Conservation (phyloP, 2,329 filamentous ascomycete genomes). For the Aspergillus nomiae region DNA sequence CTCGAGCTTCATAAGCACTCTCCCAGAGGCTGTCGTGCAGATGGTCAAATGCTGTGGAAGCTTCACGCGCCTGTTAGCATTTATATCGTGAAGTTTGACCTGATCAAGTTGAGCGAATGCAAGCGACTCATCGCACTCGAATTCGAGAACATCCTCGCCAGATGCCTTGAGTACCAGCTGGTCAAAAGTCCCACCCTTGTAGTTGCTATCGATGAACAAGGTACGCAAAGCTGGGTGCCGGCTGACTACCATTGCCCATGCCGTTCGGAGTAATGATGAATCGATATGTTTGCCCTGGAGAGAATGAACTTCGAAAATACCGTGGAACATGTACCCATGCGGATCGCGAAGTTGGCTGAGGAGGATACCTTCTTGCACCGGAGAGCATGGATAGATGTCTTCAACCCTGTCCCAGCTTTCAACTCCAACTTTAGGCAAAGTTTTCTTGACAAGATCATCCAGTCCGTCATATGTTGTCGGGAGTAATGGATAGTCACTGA, state of each 20-base stretch:
- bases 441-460: slow-evolving; percentile 35
- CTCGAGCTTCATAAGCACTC: slow-evolving; percentile 38
- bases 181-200: slow-evolving; percentile 38
- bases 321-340: slow-evolving; percentile 39
- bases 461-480: slow-evolving; percentile 45
- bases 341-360: slow-evolving; percentile 41
- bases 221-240: slow-evolving; percentile 39
- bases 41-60: slow-evolving; percentile 39
- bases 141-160: slow-evolving; percentile 26
- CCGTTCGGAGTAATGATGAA: slow-evolving; percentile 28
- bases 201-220: slow-evolving; percentile 37
- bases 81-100: slow-evolving; percentile 30
- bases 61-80: slow-evolving; percentile 26
- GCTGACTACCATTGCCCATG: slow-evolving; percentile 36
- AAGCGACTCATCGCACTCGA: slow-evolving; percentile 33
- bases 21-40: slow-evolving; percentile 32
- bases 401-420: slow-evolving; percentile 30
- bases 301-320: slow-evolving; percentile 36
- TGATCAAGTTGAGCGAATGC: slow-evolving; percentile 29
- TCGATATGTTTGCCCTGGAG: slow-evolving; percentile 24
- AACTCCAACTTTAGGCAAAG: slow-evolving; percentile 40
- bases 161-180: slow-evolving; percentile 38
- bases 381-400: slow-evolving; percentile 40
- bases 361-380: slow-evolving; percentile 41
- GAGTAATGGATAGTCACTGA: slow-evolving; percentile 49